Conservation (phyloP, 768 basidiomycete genomes). For the Chiua virens region DNA sequence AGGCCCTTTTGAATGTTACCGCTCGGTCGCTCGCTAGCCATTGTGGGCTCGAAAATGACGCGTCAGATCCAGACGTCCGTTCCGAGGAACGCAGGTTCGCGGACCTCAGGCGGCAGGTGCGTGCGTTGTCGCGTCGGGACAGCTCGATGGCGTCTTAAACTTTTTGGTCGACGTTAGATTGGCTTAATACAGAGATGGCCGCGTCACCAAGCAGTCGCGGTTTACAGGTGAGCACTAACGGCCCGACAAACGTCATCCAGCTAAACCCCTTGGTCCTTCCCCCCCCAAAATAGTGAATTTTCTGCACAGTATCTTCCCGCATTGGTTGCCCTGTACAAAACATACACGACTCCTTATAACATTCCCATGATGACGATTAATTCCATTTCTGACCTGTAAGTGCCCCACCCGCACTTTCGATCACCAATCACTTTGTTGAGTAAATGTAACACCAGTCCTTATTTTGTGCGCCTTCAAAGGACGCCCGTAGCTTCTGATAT, state of each 20-base stretch:
- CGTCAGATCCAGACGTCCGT: conserved; percentile 1
- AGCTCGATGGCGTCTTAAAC: neutral
- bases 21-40: conserved; percentile 11
- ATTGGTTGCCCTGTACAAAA: conserved; percentile 32
- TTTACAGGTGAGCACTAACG: conserved; percentile 2
- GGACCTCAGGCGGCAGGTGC: conserved; percentile 12
- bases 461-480: conserved; percentile 40
- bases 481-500: conserved; percentile 33
- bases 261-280: neutral
- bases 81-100: conserved; percentile 4
- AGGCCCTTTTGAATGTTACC: conserved; percentile 10
- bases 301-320: conserved; percentile 40
- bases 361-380: conserved; percentile 34
- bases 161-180: conserved; percentile 20
- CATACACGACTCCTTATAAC: conserved; percentile 22
- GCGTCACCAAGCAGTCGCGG: neutral
- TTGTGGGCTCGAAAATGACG: conserved; percentile 14
- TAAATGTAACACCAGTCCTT: conserved; percentile 29
- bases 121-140: neutral
- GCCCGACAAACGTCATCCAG: neutral
- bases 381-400: conserved; percentile 35
- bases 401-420: neutral
- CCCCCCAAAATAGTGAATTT: conserved; percentile 27
- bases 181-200: conserved; percentile 28
- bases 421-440: neutral